These are phyloP conservation scores for Cornus suecica DNA, from an alignment of 148 eudicot species.

Conservation along the genomic window DNA sequence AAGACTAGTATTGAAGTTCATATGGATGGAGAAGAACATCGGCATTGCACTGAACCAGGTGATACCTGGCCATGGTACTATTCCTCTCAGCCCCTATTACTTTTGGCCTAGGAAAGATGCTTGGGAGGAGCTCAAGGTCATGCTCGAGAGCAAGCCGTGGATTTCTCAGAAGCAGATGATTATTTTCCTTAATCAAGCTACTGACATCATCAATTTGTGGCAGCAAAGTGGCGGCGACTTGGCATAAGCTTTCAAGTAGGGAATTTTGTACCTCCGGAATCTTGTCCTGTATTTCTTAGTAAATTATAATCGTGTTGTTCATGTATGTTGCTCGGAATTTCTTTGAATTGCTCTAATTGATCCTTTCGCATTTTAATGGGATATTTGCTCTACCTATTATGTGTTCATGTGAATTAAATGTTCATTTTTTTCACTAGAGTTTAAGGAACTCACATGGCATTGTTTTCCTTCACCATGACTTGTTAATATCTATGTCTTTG, in stretches of 20 bases:
- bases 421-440: neutral
- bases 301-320: slow-evolving; percentile 2
- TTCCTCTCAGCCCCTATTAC: slow-evolving; percentile 85
- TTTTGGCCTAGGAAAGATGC: slow-evolving; percentile 99
- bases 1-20: slow-evolving; percentile 79
- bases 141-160: slow-evolving; percentile 95
- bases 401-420: neutral
- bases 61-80: slow-evolving; percentile 77
- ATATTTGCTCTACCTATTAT: neutral
- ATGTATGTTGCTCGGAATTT: neutral
- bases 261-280: slow-evolving; percentile 5
- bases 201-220: slow-evolving; percentile 96
- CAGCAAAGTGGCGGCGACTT: slow-evolving; percentile 75
- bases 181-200: slow-evolving; percentile 88
- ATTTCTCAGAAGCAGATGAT: slow-evolving; percentile 80
- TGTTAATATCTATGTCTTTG: neutral
- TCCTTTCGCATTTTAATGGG: neutral
- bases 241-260: slow-evolving; percentile 22
- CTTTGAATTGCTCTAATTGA: neutral
- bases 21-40: slow-evolving; percentile 98
- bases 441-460: neutral
- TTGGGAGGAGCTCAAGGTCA: slow-evolving; percentile 86
- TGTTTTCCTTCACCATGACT: neutral
- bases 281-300: neutral
- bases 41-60: slow-evolving; percentile 79